Evolutionary conservation across 768 basidiomycete genomes (phyloP).

Genomic region (Mycena crocata): DNA sequence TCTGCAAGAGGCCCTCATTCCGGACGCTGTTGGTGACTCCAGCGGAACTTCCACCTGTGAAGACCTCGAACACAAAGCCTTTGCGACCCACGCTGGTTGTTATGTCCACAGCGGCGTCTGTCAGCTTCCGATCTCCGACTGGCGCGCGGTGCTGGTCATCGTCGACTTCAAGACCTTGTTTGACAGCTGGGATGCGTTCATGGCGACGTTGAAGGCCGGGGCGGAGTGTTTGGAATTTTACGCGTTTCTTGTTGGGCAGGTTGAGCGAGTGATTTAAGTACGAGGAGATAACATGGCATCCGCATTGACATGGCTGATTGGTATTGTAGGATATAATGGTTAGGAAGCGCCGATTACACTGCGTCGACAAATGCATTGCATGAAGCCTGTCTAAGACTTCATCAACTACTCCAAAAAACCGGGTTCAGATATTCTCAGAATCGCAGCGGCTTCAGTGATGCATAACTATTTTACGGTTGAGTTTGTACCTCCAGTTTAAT

Average conservation of each 20-base stretch:
- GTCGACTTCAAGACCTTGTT: conserved; percentile 47
- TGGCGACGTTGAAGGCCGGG: conserved; percentile 43
- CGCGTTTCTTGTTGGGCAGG: conserved; percentile 20
- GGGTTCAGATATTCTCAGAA: too few relatives aligned
- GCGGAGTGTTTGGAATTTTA: conserved; percentile 46
- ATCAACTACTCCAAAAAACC: too few relatives aligned
- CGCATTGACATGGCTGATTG: too few relatives aligned
- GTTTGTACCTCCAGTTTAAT: too few relatives aligned
- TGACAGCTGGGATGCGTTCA: conserved; percentile 44
- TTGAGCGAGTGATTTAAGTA: too few relatives aligned
- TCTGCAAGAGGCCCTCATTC: conserved; percentile 54
- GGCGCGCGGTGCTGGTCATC: conserved; percentile 51
- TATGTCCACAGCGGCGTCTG: conserved; percentile 58
- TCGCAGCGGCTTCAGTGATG: too few relatives aligned
- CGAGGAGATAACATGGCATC: too few relatives aligned
- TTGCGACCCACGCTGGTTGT: conserved; percentile 55
- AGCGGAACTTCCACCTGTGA: conserved; percentile 42
- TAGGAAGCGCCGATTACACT: too few relatives aligned
- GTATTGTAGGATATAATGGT: too few relatives aligned
- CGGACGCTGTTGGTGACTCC: conserved; percentile 42
- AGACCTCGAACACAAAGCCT: conserved; percentile 50
- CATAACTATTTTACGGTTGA: too few relatives aligned
- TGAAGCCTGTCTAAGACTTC: too few relatives aligned
- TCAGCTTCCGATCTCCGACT: conserved; percentile 47
- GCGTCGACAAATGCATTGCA: too few relatives aligned